Evolutionary conservation across 768 basidiomycete genomes (phyloP).

Genomic region (Cystobasidium tubakii): DNA sequence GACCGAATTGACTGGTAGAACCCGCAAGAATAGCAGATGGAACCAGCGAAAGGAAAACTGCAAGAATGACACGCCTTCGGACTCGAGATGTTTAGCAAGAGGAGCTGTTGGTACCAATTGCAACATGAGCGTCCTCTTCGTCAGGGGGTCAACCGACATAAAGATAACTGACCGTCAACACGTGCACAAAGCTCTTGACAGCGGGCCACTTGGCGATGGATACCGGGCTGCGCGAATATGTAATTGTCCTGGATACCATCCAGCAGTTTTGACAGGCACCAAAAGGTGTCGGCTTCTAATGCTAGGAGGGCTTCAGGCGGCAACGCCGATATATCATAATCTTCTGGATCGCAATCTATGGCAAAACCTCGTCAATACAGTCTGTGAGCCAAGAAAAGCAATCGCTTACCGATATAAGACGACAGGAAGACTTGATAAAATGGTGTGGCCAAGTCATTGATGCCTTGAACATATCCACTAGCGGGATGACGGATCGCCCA

Average conservation of each 20-base stretch:
- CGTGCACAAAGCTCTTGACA: constrained; percentile 90
- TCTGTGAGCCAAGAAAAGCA: not conserved
- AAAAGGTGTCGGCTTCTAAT: constrained; percentile 94
- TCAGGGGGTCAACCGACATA: not conserved
- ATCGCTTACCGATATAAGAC: constrained; percentile 76
- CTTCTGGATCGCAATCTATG: constrained; percentile 81
- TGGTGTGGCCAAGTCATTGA: constrained; percentile 94
- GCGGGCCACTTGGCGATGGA: constrained; percentile 81
- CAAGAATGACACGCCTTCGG: constrained; percentile 96
- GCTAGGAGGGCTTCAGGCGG: constrained; percentile 68
- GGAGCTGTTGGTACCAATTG: constrained; percentile 57
- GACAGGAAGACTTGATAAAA: constrained; percentile 97
- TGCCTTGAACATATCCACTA: constrained; percentile 97
- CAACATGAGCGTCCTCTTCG: not conserved
- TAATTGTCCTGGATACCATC: constrained; percentile 99
- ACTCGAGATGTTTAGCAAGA: constrained; percentile 74
- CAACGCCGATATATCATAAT: constrained; percentile 72
- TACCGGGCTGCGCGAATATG: constrained; percentile 91
- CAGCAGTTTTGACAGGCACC: constrained; percentile 89
- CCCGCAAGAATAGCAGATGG: constrained; percentile 97
- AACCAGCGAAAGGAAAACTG: constrained; percentile 99
- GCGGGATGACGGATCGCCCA: constrained; percentile 99
- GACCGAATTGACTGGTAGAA: constrained; percentile 92
- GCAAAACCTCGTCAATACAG: not conserved
- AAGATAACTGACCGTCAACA: constrained; percentile 63